Evolutionary conservation across 805 yeast genomes (phyloP), one percentile per base, ranked within the genome.

Genomic region (Candida cerambycidarum): DNA sequence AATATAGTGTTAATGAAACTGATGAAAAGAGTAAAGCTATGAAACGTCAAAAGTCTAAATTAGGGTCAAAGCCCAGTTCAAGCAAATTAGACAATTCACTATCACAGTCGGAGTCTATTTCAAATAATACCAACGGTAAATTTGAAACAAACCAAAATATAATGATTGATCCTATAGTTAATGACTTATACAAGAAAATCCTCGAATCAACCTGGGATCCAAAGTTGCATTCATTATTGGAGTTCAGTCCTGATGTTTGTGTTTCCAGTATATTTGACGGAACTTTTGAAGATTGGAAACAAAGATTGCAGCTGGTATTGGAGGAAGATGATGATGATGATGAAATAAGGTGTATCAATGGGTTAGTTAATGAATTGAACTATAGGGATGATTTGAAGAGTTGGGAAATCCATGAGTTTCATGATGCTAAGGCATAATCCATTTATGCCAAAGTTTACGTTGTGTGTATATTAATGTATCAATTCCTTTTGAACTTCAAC

Each of bases 241-340:
- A 65, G 69, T 71, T 58, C 38, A 69, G 82, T 10, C 92, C 96
- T 0, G 74, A 75, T 38, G 86, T 82, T 44, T 79, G 90, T 48
- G 73, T 89, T 9, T 80, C 80, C 24, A 95, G 88, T 59, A 84
- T 90, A 2, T 75, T 87, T 44, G 73, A 76, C 21, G 85, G 86
- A 23, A 44, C 42, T 13, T 53, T 54, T 16, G 51, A 51, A 1
- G 56, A 61, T 28, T 53, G 50, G 39, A 51, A 55, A 36, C 48
- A 47, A 6, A 48, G 35, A 13, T 38, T 50, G 42, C 41, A 39
- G 38, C 34, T 41, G 42, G 50, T 36, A 29, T 17, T 45, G 16
- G 45, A 42, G 11, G 44, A 53, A 35, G 56, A 51, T 16, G 50
- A 51, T 5, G 55, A 51, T 4, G 58, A 53, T 17, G 58, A 54